phyloP scores from a whole-genome alignment of 768 basidiomycete genomes.

The Suillus discolor region DNA sequence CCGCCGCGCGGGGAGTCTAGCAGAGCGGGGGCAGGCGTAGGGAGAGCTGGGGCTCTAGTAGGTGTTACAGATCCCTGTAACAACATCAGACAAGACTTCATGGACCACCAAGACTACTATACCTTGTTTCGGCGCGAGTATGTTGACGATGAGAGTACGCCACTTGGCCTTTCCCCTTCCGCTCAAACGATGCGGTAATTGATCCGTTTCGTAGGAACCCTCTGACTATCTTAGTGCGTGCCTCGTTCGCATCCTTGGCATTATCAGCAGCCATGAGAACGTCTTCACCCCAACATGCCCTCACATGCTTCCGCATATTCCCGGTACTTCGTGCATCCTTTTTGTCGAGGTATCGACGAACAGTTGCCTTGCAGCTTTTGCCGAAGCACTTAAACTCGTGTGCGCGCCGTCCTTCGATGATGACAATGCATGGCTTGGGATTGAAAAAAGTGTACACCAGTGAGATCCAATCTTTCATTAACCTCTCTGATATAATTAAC shows the following conservation, averaged over 20 bases:
- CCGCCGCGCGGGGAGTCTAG: no score
- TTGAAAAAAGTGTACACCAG: slow-evolving; percentile 32
- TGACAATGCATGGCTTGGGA: slow-evolving; percentile 17
- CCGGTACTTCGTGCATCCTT: slow-evolving; percentile 28
- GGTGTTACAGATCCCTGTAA: no score
- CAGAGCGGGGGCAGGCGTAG: no score
- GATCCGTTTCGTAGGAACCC: slow-evolving; percentile 23
- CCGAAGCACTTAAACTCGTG: slow-evolving; percentile 29
- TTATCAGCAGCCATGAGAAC: slow-evolving; percentile 17
- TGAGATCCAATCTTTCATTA: slow-evolving; percentile 29
- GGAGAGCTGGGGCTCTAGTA: no score
- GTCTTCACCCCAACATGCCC: slow-evolving; percentile 36
- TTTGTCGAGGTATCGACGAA: slow-evolving; percentile 26
- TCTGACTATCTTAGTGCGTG: slow-evolving; percentile 21
- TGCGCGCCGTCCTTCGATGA: slow-evolving; percentile 16
- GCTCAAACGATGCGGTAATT: slow-evolving; percentile 32
- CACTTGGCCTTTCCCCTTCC: slow-evolving; percentile 30
- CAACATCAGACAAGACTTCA: no score
- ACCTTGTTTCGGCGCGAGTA: no score
- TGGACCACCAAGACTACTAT: no score
- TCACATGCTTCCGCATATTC: slow-evolving; percentile 32
- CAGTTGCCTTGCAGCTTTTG: slow-evolving; percentile 16
- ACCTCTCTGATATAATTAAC: slow-evolving; percentile 12
- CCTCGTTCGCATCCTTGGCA: background rate
- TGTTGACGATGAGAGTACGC: slow-evolving; percentile 33